These are phyloP conservation scores for Pleomassaria siparia DNA, from an alignment of 2,329 filamentous ascomycete species.

Conservation along the genomic window DNA sequence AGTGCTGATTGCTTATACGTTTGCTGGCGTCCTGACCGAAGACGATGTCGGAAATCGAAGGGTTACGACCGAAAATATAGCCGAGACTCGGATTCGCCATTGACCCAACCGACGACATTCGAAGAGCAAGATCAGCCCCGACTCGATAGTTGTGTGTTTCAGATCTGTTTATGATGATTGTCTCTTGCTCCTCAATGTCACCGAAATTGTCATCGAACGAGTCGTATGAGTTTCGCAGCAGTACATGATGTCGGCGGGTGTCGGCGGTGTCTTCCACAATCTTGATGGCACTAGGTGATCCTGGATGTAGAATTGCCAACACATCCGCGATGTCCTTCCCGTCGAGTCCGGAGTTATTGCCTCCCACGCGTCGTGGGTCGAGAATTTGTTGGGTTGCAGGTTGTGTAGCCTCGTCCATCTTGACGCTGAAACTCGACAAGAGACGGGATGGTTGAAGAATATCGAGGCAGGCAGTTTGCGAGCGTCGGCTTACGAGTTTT, in stretches of 20 bases:
- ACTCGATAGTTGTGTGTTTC: slow-evolving; percentile 16
- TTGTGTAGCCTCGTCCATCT: slow-evolving; percentile 51
- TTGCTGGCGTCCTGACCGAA: slow-evolving; percentile 65
- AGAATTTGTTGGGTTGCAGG: slow-evolving; percentile 75
- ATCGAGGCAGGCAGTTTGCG: too few relatives aligned
- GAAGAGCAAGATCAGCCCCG: slow-evolving; percentile 69
- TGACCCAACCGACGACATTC: slow-evolving; percentile 65
- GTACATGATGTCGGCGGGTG: slow-evolving; percentile 60
- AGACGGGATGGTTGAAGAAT: too few relatives aligned
- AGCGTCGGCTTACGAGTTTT: too few relatives aligned
- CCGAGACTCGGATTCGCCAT: slow-evolving; percentile 70
- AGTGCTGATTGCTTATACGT: slow-evolving; percentile 91
- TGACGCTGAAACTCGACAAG: too few relatives aligned
- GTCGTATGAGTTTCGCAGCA: slow-evolving; percentile 49
- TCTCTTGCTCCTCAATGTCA: slow-evolving; percentile 46
- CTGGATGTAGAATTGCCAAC: slow-evolving; percentile 82
- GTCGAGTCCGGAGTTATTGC: slow-evolving; percentile 79
- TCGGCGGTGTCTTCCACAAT: slow-evolving; percentile 64
- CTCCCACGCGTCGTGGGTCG: slow-evolving; percentile 77
- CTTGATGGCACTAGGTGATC: slow-evolving; percentile 68
- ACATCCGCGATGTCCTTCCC: slow-evolving; percentile 86
- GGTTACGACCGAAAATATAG: slow-evolving; percentile 84
- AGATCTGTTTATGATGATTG: slow-evolving; percentile 52
- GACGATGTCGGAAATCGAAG: slow-evolving; percentile 68
- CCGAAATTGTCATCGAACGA: slow-evolving; percentile 40